Conservation (phyloP, 2,329 filamentous ascomycete species). For the Nigrospora sphaerica region DNA sequence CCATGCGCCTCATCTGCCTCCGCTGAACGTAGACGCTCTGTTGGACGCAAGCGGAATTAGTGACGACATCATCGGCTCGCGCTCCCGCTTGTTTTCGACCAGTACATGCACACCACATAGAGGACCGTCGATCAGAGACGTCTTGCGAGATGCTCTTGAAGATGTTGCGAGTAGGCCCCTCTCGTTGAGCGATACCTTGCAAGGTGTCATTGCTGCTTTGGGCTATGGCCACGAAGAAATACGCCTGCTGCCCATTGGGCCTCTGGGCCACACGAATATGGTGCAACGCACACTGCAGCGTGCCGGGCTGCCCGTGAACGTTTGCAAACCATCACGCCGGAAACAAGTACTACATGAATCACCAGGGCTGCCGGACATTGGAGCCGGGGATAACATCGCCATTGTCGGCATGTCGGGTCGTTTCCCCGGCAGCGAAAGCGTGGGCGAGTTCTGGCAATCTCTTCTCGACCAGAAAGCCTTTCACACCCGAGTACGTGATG, state of each 20-base stretch:
- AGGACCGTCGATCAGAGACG: background rate
- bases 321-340: background rate
- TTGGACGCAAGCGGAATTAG: background rate
- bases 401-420: slow-evolving; percentile 29
- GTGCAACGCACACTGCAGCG: slow-evolving; percentile 7
- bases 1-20: background rate
- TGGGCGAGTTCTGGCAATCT: slow-evolving; percentile 25
- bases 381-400: slow-evolving; percentile 15
- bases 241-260: slow-evolving; percentile 5
- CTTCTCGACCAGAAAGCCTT: slow-evolving; percentile 5
- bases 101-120: background rate
- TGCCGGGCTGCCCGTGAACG: slow-evolving; percentile 1
- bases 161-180: background rate
- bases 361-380: background rate
- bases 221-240: background rate
- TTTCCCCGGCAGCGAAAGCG: slow-evolving; percentile 22
- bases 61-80: background rate
- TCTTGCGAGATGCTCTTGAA: background rate
- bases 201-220: background rate
- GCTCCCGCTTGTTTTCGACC: background rate
- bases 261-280: slow-evolving; percentile 9
- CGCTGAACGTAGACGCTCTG: background rate
- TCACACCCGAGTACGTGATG: too few relatives aligned
- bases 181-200: background rate
- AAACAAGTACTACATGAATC: slow-evolving; percentile 5